Evolutionary conservation across 352 stramenopile genomes (phyloP).

Genomic region (Phytophthora palmivora): DNA sequence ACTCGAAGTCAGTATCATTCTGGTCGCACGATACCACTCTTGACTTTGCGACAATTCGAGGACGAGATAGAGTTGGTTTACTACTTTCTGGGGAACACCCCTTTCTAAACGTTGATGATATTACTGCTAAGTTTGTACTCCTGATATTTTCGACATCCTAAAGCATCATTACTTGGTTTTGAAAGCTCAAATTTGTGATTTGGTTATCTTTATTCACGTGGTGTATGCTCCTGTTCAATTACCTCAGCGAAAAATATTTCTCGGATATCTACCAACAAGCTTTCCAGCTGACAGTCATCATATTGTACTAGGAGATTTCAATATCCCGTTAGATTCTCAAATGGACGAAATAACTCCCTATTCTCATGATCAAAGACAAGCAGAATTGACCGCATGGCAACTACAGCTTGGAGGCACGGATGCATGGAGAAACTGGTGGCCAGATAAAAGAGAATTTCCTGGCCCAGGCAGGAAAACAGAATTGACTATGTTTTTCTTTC

Average conservation of each 20-base stretch:
- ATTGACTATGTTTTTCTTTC: slow-evolving; percentile 16
- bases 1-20: not conserved
- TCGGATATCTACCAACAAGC: not conserved
- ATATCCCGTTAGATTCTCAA: slow-evolving; percentile 3
- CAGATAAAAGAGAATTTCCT: not conserved
- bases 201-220: not conserved
- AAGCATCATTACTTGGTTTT: not conserved
- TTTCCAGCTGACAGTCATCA: slow-evolving; percentile 1
- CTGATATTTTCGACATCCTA: no score
- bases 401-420: slow-evolving; percentile 3
- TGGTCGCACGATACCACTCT: not conserved
- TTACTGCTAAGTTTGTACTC: no score
- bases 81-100: not conserved
- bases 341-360: not conserved
- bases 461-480: not conserved
- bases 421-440: not conserved
- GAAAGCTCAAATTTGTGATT: not conserved
- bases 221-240: not conserved
- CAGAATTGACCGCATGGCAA: slow-evolving; percentile 3
- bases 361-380: not conserved
- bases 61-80: not conserved
- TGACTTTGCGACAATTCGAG: not conserved
- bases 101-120: no score
- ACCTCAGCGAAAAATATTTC: not conserved
- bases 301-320: slow-evolving; percentile 8